phyloP scores from a whole-genome alignment of 2,329 filamentous ascomycete genomes.

The Ophiostoma perfectum region DNA sequence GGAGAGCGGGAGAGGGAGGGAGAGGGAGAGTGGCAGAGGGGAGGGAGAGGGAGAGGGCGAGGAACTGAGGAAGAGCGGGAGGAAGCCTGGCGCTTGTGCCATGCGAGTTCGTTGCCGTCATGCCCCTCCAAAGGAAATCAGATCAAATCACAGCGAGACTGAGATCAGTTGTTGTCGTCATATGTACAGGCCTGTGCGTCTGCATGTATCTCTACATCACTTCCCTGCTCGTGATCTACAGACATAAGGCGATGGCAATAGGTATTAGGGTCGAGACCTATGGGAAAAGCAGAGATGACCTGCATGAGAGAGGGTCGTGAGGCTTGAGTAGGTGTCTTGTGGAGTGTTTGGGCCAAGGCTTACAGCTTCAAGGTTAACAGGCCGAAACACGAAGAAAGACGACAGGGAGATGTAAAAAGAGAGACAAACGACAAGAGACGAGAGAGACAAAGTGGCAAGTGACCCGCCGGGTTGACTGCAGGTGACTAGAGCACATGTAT shows the following conservation, averaged over 20 bases:
- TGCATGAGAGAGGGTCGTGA: neutral
- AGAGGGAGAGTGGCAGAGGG: neutral
- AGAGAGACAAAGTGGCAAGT: neutral
- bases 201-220: neutral
- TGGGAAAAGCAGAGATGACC: neutral
- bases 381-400: neutral
- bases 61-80: slow-evolving; percentile 4
- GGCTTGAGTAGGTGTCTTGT: neutral
- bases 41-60: slow-evolving; percentile 8
- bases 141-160: neutral
- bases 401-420: neutral
- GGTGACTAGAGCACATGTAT: slow-evolving; percentile 19
- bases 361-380: neutral
- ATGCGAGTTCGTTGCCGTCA: neutral
- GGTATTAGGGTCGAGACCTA: neutral
- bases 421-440: neutral
- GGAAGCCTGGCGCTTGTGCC: slow-evolving; percentile 5
- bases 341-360: neutral
- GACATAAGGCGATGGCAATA: neutral
- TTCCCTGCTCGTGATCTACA: slow-evolving; percentile 1
- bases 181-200: neutral
- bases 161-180: neutral
- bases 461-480: slow-evolving; percentile 9
- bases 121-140: neutral
- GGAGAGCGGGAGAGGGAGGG: neutral